phyloP scores from a whole-genome alignment of 441 rosid genomes.

The Gossypium aridum region DNA sequence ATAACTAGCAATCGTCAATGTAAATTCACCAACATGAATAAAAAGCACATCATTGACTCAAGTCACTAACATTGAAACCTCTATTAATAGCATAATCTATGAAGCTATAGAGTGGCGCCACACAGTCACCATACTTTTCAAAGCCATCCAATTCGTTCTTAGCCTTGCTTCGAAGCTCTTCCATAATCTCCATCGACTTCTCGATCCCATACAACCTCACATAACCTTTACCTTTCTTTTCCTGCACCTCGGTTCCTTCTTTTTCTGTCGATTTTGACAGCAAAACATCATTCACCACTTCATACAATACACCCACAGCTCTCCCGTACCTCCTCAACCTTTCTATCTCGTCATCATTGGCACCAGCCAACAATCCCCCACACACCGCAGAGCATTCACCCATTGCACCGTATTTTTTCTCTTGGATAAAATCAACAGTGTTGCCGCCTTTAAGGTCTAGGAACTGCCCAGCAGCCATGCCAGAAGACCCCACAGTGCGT shows the following conservation, averaged over 20 bases:
- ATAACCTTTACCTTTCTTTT: constrained; percentile 43
- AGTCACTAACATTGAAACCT: constrained; percentile 34
- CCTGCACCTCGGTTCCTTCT: constrained; percentile 20
- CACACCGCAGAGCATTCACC: constrained; percentile 88
- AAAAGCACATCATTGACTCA: constrained; percentile 9
- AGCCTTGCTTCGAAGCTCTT: constrained; percentile 57
- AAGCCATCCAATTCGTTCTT: constrained; percentile 57
- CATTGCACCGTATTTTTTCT: constrained; percentile 86
- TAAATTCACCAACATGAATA: neutral
- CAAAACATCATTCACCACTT: constrained; percentile 60
- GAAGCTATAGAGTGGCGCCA: constrained; percentile 67
- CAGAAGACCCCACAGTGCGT: constrained; percentile 81
- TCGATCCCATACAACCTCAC: constrained; percentile 47
- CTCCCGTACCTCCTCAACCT: constrained; percentile 72
- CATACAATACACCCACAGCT: constrained; percentile 83
- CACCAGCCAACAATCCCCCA: constrained; percentile 85
- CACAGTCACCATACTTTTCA: constrained; percentile 49
- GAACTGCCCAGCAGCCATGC: constrained; percentile 96
- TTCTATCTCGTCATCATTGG: constrained; percentile 49
- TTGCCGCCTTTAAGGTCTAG: constrained; percentile 74
- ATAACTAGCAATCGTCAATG: neutral
- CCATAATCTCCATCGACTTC: constrained; percentile 57
- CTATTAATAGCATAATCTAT: constrained; percentile 69
- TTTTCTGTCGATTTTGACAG: constrained; percentile 22
- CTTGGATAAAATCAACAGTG: constrained; percentile 51